Evolutionary conservation across 2,329 filamentous ascomycete species (phyloP).

Genomic region (Colletotrichum paranaense): DNA sequence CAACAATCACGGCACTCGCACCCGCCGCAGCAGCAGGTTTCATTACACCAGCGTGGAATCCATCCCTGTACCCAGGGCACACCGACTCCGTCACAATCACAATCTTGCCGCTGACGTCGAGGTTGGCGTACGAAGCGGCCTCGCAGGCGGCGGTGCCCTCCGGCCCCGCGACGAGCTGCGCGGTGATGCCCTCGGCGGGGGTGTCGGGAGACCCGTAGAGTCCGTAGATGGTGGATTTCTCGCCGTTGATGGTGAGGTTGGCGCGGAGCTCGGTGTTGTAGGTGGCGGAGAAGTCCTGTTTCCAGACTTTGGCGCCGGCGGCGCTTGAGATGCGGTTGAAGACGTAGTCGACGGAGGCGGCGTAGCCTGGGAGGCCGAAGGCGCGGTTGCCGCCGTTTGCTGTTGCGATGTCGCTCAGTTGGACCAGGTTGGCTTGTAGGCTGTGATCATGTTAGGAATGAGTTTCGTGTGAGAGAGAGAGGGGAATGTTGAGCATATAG

Average conservation of each 20-base stretch:
- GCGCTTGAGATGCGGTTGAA: conserved; percentile 42
- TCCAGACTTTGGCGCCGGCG: conserved; percentile 40
- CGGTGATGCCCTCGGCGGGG: conserved; percentile 42
- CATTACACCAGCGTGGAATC: conserved; percentile 43
- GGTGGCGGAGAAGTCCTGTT: conserved; percentile 44
- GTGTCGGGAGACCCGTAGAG: conserved; percentile 47
- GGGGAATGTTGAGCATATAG: conserved; percentile 12
- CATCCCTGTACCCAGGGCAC: conserved; percentile 43
- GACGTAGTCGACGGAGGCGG: conserved; percentile 46
- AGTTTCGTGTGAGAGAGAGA: conserved; percentile 41
- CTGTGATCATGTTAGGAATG: not conserved
- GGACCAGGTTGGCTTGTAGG: conserved; percentile 39
- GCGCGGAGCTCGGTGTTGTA: conserved; percentile 38
- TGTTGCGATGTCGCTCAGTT: conserved; percentile 44
- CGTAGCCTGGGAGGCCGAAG: conserved; percentile 37
- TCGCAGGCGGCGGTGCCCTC: conserved; percentile 42
- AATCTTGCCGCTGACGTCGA: conserved; percentile 44
- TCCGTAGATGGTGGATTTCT: conserved; percentile 41
- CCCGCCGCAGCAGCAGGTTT: conserved; percentile 44
- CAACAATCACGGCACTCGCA: conserved; percentile 44
- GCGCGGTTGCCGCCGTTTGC: conserved; percentile 40
- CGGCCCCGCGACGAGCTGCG: conserved; percentile 41
- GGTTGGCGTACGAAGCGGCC: conserved; percentile 40
- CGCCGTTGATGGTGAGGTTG: conserved; percentile 39
- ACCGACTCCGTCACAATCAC: conserved; percentile 45